Evolutionary conservation across 164 flowering plant genomes (phyloP).

Genomic region (Euptelea pleiosperma): DNA sequence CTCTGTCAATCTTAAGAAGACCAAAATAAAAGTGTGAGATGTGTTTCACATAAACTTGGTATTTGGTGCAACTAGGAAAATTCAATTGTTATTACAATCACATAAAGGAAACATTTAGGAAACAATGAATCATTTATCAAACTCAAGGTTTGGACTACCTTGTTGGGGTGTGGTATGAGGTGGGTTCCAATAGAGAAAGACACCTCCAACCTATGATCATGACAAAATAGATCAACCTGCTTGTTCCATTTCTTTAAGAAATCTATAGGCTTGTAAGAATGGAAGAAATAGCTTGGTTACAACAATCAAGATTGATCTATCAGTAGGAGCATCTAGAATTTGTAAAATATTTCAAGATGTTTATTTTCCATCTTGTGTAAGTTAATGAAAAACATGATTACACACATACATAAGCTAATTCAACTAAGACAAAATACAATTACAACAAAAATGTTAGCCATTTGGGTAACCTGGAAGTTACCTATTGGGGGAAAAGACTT

Average conservation of each 20-base stretch:
- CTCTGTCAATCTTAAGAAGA: conserved; percentile 60
- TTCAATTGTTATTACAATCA: background rate
- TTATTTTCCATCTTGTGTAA: too few relatives aligned
- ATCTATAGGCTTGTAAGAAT: background rate
- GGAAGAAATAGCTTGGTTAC: background rate
- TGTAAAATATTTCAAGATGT: too few relatives aligned
- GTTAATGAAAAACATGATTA: too few relatives aligned
- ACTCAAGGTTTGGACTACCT: conserved; percentile 38
- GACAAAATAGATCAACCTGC: conserved; percentile 14
- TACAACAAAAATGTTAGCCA: too few relatives aligned
- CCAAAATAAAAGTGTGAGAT: conserved; percentile 7
- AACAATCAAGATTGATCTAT: background rate
- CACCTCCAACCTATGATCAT: conserved; percentile 46
- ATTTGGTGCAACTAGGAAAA: background rate
- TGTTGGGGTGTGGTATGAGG: conserved; percentile 85
- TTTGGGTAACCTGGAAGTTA: too few relatives aligned
- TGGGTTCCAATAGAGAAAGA: conserved; percentile 69
- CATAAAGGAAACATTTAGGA: background rate
- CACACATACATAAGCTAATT: too few relatives aligned
- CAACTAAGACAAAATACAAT: too few relatives aligned
- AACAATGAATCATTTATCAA: background rate
- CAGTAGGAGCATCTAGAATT: too few relatives aligned
- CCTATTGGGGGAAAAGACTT: too few relatives aligned
- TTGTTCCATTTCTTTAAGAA: background rate
- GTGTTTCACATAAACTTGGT: background rate